These are phyloP conservation scores for cucumber (Cucumis sativus) DNA, from an alignment of 306 rosid genomes.

Conservation along the genomic window DNA sequence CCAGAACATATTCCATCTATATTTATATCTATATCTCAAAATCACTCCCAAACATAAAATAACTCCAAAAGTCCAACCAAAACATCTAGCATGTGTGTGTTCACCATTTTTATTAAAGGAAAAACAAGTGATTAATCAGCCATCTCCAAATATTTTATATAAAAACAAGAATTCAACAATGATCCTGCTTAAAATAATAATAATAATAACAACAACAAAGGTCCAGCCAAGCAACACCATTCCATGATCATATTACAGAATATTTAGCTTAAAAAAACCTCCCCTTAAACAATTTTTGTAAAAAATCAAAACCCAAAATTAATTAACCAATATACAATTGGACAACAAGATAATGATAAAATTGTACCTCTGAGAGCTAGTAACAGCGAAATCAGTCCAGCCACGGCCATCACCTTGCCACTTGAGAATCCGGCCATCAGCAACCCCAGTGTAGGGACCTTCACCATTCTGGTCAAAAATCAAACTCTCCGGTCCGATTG, in stretches of 20 bases:
- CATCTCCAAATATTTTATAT: background rate
- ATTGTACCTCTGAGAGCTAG: conserved; percentile 48
- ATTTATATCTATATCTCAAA: too few relatives aligned
- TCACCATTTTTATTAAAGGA: background rate
- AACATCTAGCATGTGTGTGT: background rate
- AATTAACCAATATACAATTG: background rate
- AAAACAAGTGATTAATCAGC: background rate
- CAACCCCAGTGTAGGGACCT: conserved; percentile 86
- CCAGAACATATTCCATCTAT: too few relatives aligned
- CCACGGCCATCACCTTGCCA: conserved; percentile 49
- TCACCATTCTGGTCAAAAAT: conserved; percentile 53
- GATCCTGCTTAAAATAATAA: background rate
- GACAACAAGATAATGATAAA: background rate
- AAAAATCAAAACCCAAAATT: background rate
- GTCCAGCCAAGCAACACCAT: background rate
- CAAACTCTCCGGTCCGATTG: conserved; percentile 83
- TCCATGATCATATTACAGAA: background rate
- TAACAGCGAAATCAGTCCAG: conserved; percentile 70
- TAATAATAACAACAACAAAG: background rate
- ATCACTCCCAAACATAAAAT: too few relatives aligned
- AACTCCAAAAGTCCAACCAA: background rate
- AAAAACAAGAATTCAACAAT: background rate
- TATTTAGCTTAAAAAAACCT: background rate
- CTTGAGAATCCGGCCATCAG: conserved; percentile 79
- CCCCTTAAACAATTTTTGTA: background rate